Base-by-base conservation (phyloP, 768 basidiomycete species). In the Kondoa subrosea region DNA sequence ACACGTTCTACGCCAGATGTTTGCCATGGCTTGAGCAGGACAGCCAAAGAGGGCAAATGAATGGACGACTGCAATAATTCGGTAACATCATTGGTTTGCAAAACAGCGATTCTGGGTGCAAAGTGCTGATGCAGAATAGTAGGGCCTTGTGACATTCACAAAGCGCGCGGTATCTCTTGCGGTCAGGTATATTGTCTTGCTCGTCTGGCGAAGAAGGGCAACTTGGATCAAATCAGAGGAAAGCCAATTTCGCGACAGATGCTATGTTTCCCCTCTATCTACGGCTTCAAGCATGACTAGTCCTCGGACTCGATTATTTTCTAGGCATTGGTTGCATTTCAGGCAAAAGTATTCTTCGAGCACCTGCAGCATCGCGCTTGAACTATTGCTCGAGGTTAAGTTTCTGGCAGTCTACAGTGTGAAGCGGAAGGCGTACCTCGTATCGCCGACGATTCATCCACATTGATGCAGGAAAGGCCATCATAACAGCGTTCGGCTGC, bases 21-120 rank as follows among this genome's bases (percentile, higher is more conserved):
- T 56, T 67, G 58, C 67, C 66, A 69, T 2, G 69, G 69, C 34
- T 67, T 69, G 17, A 69, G 34, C 34, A 69, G 59, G 12, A 61
- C 57, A 12, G 69, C 69, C 56, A 69, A 34, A 34, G 66, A 60
- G 30, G 56, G 12, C 16, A 69, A 60, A 30, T 61, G 65, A 34
- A 68, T 69, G 8, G 4, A 8, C n/a, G 8, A 25, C 59, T 61
- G 59, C 26, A 61, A 61, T 25, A 61, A 25, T 12, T 61, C 59
- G 12, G 59, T 50, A 21, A 50, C 40, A 50, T 50, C 40, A 8
- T 50, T 8, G 12, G 40, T 50, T 50, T 50, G 40, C 40, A 50
- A 21, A 21, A 50, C 40, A 50, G 40, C 40, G 40, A 50, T 50
- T 50, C 40, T 8, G 8, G 40, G 40, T 8, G 12, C 8, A 50